A percentile compares a stretch with the other conserved stretches of the same genome.
These are phyloP conservation scores for Fusarium chlamydosporum DNA, from an alignment of 2,329 filamentous ascomycete species.

Conservation along the genomic window DNA sequence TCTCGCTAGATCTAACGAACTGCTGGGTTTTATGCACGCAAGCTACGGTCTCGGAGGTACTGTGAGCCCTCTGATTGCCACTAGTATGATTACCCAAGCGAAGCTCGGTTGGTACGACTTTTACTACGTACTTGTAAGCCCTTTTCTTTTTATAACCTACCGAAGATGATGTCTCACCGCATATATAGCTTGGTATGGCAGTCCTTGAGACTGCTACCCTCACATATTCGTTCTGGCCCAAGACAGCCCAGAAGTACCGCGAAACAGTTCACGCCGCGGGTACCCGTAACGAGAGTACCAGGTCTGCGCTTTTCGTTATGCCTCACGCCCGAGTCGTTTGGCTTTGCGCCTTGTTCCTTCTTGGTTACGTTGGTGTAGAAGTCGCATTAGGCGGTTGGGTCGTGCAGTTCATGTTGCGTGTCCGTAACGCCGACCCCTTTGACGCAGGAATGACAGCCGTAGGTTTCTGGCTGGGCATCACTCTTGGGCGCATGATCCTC, in stretches of 20 bases:
- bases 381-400: slow-evolving; percentile 88
- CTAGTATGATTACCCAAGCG: slow-evolving; percentile 75
- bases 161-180: accelerated
- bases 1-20: slow-evolving; percentile 77
- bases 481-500: slow-evolving; percentile 68
- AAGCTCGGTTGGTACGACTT: slow-evolving; percentile 76
- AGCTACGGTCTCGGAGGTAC: slow-evolving; percentile 78
- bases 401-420: slow-evolving; percentile 83
- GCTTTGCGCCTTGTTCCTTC: slow-evolving; percentile 78
- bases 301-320: slow-evolving; percentile 57
- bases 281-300: slow-evolving; percentile 35
- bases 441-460: slow-evolving; percentile 80
- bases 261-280: slow-evolving; percentile 50
- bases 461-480: slow-evolving; percentile 86
- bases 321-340: slow-evolving; percentile 70
- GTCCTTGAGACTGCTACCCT: slow-evolving; percentile 54
- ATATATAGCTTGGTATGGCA: slow-evolving; percentile 10
- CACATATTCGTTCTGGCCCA: slow-evolving; percentile 70
- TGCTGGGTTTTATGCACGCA: slow-evolving; percentile 77
- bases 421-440: slow-evolving; percentile 76
- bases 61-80: slow-evolving; percentile 77
- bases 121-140: slow-evolving; percentile 70
- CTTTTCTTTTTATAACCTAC: accelerated
- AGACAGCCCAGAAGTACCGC: slow-evolving; percentile 68
- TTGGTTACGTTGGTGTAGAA: slow-evolving; percentile 83